phyloP scores from a whole-genome alignment of 2,329 filamentous ascomycete genomes.

The Cytospora piceae region DNA sequence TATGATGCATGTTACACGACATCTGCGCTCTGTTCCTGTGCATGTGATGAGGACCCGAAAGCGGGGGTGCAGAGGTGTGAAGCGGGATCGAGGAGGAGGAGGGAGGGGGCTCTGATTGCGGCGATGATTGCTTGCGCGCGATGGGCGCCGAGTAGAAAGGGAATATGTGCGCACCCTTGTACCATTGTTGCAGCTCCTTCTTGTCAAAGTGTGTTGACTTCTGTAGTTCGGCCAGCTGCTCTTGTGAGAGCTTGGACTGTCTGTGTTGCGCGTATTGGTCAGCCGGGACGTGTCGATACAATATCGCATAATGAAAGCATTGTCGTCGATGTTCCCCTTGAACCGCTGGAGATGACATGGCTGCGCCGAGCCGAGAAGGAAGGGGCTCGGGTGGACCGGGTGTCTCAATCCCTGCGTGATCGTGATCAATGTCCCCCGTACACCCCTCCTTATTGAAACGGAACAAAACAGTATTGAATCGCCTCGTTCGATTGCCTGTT shows the following conservation, averaged over 20 bases:
- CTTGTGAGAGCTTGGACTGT: slow-evolving; percentile 96
- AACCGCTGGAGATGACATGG: neutral
- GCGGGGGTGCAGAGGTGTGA: slow-evolving; percentile 3
- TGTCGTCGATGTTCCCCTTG: neutral
- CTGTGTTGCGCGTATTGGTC: slow-evolving; percentile 50
- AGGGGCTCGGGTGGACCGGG: slow-evolving; percentile 18
- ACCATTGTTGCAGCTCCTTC: slow-evolving; percentile 99
- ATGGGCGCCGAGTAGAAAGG: neutral
- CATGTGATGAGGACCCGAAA: neutral
- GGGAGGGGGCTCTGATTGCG: neutral
- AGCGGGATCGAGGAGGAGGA: slow-evolving; percentile 8
- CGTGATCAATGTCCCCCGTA: slow-evolving; percentile 1
- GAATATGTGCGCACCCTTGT: slow-evolving; percentile 74
- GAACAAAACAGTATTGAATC: slow-evolving; percentile 7
- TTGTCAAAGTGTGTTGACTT: slow-evolving; percentile 99
- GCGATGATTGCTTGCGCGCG: neutral
- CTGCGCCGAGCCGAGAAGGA: slow-evolving; percentile 22
- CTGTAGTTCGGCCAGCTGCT: slow-evolving; percentile 93
- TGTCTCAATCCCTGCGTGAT: slow-evolving; percentile 13
- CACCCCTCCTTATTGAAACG: neutral
- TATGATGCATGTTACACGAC: neutral
- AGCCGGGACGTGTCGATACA: slow-evolving; percentile 17
- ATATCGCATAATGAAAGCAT: neutral
- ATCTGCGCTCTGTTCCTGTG: slow-evolving; percentile 1
- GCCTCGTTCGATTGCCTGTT: slow-evolving; percentile 16